These are phyloP conservation scores for Arthrobotrys megalospora DNA, from an alignment of 2,329 filamentous ascomycete species.

Conservation along the genomic window DNA sequence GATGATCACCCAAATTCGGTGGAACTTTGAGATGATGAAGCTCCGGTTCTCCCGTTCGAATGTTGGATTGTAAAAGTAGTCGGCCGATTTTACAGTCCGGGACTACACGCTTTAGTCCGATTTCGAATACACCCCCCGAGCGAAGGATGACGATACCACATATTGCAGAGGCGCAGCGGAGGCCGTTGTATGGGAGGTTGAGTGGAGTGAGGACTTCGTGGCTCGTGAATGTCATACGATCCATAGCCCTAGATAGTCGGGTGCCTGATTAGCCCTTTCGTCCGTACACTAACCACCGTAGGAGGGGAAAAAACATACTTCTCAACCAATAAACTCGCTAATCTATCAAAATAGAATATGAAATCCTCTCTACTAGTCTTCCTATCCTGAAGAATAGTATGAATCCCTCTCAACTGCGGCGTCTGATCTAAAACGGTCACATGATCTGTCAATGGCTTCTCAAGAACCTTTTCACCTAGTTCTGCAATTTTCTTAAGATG, in stretches of 20 bases:
- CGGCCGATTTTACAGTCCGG: slow-evolving; percentile 92
- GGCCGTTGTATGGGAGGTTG: slow-evolving; percentile 78
- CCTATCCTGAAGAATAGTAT: slow-evolving; percentile 88
- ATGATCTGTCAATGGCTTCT: slow-evolving; percentile 80
- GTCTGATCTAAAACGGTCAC: slow-evolving; percentile 83
- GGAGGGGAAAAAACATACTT: slow-evolving; percentile 69
- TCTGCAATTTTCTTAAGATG: slow-evolving; percentile 85
- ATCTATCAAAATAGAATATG: slow-evolving; percentile 95
- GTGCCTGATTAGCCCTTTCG: neutral
- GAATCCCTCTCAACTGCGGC: slow-evolving; percentile 87
- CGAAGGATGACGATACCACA: slow-evolving; percentile 91
- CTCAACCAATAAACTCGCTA: slow-evolving; percentile 88
- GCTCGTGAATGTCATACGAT: slow-evolving; percentile 80
- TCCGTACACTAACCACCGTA: neutral
- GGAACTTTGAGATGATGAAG: slow-evolving; percentile 90
- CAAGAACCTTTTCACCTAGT: slow-evolving; percentile 78
- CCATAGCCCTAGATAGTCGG: slow-evolving; percentile 75
- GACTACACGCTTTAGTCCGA: slow-evolving; percentile 88
- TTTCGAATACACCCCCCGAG: slow-evolving; percentile 89
- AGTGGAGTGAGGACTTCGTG: slow-evolving; percentile 79
- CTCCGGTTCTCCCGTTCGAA: slow-evolving; percentile 88
- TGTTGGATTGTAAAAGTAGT: slow-evolving; percentile 90
- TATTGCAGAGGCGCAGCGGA: slow-evolving; percentile 79
- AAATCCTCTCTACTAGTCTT: slow-evolving; percentile 88
- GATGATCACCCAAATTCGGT: slow-evolving; percentile 78